Base-by-base conservation (phyloP, 192 early-diverging fungal genomes). In the Entophlyctis helioformis region DNA sequence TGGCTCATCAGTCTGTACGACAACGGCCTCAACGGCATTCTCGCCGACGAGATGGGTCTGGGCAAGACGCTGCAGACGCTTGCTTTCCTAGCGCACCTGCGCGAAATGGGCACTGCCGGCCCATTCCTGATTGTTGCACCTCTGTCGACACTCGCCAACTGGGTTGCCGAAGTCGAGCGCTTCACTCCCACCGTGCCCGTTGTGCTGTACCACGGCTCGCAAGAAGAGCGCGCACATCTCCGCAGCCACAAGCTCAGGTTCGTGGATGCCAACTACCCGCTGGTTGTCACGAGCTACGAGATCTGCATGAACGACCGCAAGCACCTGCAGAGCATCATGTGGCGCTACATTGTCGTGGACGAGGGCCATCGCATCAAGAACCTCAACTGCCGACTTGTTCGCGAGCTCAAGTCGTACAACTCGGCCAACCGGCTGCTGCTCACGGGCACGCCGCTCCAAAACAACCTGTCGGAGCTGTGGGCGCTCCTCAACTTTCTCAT, bases 361-460 rank as follows among this genome's bases (percentile, higher is more conserved):
- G 90, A 94, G 67, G 95, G 87, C 6, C 95, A 98, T 59, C 80
- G 91, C 34, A 72, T 98, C 67, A 98, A 98, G 56, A 98, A 98
- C 67, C 64, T 89, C 62, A 82, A 94, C 50, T 92, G 90, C 64
- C 83, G 81, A 52, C 64, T 95, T 36, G 76, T 95, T 32, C 67
- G 72, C 6, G 91, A 95, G 37, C 68, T 98, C 24, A 95, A 92
- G 48, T 59, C 63, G 0, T 88, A 87, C 65, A 69, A 80, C 33
- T 78, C 78, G 41, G 80, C 83, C n/a, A 94, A 92, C 57, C 68
- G 91, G 7, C 60, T 95, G 33, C 61, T 98, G 5, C 64, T 98
- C 33, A 91, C 88, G 2, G 93, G 93, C 36, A 96, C 93, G 34
- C 93, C 93, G 16, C 66, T 96, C 31, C n/a, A n/a, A n/a, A n/a